phyloP scores from a whole-genome alignment of 2,329 filamentous ascomycete species.

The Cercospora beticola region DNA sequence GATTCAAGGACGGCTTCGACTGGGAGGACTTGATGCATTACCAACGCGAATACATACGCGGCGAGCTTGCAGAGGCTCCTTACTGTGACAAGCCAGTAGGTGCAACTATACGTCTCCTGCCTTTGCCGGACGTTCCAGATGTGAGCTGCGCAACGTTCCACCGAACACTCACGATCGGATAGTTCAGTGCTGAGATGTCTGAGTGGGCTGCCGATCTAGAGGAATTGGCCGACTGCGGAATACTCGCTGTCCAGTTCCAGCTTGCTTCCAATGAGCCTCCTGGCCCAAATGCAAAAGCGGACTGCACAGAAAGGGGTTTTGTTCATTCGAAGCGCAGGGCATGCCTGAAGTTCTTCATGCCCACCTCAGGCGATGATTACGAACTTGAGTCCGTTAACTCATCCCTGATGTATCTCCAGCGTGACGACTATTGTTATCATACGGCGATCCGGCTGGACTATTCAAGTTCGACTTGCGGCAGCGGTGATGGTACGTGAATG shows the following conservation, averaged over 20 bases:
- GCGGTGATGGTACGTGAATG: background rate
- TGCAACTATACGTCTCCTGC: background rate
- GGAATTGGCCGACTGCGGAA: background rate
- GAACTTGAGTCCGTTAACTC: background rate
- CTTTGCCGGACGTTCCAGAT: background rate
- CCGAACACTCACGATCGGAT: background rate
- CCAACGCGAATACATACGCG: background rate
- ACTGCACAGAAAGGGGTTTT: background rate
- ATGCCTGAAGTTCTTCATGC: background rate
- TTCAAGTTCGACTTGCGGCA: background rate
- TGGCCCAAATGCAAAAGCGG: background rate
- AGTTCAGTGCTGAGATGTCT: background rate
- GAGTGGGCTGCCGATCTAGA: background rate
- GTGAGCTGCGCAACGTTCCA: background rate
- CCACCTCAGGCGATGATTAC: background rate
- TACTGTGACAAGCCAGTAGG: background rate
- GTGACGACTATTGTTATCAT: background rate
- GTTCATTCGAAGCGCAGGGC: slow-evolving; percentile 1
- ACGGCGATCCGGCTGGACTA: background rate
- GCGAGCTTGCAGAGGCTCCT: background rate
- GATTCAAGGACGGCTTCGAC: background rate
- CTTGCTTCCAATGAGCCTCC: background rate
- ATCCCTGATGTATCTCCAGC: background rate
- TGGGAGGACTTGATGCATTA: background rate
- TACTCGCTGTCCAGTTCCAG: slow-evolving; percentile 2